These are phyloP conservation scores for Ormosia emarginata DNA, from an alignment of 306 rosid genomes.

Conservation along the genomic window DNA sequence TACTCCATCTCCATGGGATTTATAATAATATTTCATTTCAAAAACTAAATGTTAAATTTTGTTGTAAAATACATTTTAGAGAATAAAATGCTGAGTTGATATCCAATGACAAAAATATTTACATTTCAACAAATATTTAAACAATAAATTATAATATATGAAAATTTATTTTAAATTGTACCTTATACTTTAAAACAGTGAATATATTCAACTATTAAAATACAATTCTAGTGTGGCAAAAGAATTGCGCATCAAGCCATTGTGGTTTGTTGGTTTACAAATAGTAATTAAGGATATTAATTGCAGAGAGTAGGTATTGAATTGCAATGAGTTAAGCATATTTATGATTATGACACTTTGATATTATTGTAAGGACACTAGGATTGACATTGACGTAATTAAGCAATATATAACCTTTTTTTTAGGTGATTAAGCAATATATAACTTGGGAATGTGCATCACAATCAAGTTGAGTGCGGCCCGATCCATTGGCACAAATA, in stretches of 20 bases:
- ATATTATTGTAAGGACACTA: neutral
- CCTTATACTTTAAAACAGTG: neutral
- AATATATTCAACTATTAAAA: neutral
- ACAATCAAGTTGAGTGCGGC: neutral
- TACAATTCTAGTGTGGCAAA: neutral
- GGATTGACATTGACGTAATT: neutral
- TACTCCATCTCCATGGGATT: neutral
- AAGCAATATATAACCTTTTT: neutral
- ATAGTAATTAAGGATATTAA: neutral
- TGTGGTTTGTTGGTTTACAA: neutral
- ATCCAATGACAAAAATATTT: no score
- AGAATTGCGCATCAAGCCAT: neutral
- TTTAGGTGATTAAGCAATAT: neutral
- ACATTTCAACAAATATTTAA: no score
- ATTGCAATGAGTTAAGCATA: neutral
- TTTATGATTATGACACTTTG: neutral
- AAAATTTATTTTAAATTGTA: no score
- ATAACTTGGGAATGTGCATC: neutral
- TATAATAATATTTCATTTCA: no score
- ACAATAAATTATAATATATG: no score
- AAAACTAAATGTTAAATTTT: no score
- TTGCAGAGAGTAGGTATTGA: neutral
- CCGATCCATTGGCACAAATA: neutral
- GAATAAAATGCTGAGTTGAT: neutral
- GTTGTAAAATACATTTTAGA: neutral